phyloP scores from a whole-genome alignment of 371 early-diverging fungal species.

The Gilbertella persicaria region DNA sequence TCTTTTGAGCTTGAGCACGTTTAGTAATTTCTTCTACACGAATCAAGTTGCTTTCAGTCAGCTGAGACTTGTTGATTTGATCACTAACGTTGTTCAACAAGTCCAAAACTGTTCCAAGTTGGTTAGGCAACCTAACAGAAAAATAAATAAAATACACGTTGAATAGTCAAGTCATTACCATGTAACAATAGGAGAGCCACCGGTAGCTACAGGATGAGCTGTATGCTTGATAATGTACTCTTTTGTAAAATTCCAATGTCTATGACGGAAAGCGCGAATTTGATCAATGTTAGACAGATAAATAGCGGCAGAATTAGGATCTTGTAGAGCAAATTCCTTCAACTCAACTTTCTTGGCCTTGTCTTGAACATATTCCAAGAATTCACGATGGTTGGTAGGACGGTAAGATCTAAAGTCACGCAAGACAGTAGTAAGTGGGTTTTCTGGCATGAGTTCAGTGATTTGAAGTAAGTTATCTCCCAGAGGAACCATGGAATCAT shows the following conservation, averaged over 20 bases:
- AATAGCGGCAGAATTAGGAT: conserved; percentile 61
- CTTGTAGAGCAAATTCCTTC: conserved; percentile 53
- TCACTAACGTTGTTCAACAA: conserved; percentile 57
- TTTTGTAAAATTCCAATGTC: conserved; percentile 90
- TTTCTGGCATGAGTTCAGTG: conserved; percentile 77
- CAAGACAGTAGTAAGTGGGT: conserved; percentile 78
- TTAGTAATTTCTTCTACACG: conserved; percentile 57
- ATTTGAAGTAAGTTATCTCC: conserved; percentile 83
- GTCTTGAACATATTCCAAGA: conserved; percentile 67
- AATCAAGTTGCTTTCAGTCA: conserved; percentile 55
- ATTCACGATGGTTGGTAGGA: conserved; percentile 77
- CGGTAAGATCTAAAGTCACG: conserved; percentile 80
- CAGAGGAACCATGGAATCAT: conserved; percentile 85
- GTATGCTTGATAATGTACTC: conserved; percentile 82
- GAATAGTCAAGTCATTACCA: conserved; percentile 27
- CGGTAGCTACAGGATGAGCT: conserved; percentile 73
- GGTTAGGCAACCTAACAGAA: conserved; percentile 69
- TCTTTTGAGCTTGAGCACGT: conserved; percentile 61
- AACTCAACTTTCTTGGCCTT: conserved; percentile 46
- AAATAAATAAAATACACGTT: neutral
- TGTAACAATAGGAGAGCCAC: conserved; percentile 63
- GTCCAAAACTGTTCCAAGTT: conserved; percentile 62
- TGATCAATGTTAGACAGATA: conserved; percentile 82
- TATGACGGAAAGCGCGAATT: conserved; percentile 81
- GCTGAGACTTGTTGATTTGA: conserved; percentile 37